phyloP scores from a whole-genome alignment of 169 alveolate genomes.

The Plasmodium gaboni region DNA sequence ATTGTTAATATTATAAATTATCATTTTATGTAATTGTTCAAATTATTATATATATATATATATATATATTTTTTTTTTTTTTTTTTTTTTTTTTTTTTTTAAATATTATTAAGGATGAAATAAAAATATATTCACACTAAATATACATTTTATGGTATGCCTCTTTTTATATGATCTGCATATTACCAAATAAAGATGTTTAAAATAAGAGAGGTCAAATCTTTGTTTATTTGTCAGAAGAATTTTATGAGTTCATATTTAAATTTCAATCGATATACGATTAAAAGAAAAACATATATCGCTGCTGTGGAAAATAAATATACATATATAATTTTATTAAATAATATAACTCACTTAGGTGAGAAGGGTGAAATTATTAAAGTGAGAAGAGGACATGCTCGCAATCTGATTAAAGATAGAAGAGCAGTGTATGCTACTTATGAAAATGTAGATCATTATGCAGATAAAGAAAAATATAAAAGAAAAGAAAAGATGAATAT shows the following conservation, averaged over 20 bases:
- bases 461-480: constrained; percentile 67
- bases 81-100: constrained; percentile 17
- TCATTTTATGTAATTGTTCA: neutral
- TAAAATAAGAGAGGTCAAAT: constrained; percentile 6
- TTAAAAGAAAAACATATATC: constrained; percentile 68
- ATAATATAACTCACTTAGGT: constrained; percentile 55
- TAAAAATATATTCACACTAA: no score
- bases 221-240: constrained; percentile 17
- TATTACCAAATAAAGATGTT: constrained; percentile 3
- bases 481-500: constrained; percentile 37
- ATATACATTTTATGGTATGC: neutral
- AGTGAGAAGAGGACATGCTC: constrained; percentile 52
- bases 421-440: constrained; percentile 70
- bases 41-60: neutral
- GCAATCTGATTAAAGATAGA: constrained; percentile 62
- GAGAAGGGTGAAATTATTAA: constrained; percentile 65
- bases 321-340: constrained; percentile 36
- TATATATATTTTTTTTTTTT: neutral
- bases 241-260: constrained; percentile 52
- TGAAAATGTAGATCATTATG: constrained; percentile 61
- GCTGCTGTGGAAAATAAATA: constrained; percentile 70
- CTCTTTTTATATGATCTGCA: neutral
- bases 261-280: constrained; percentile 55
- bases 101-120: neutral
- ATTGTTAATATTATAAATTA: no score